Base-by-base conservation (phyloP, 108 stramenopile species). In the Thalassiosira profunda region DNA sequence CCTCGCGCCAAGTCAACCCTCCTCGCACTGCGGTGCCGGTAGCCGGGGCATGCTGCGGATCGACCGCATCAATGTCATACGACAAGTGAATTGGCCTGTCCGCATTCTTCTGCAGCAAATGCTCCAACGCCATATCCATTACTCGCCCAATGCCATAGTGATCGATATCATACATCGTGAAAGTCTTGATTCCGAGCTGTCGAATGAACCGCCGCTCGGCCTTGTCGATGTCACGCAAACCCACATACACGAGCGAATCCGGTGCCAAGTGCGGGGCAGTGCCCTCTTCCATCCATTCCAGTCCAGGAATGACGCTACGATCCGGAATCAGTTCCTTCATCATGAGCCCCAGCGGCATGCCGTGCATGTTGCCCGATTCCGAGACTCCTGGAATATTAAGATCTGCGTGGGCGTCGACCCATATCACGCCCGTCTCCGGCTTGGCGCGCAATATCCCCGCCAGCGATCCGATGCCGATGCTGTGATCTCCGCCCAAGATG, bases 391-490 rank as follows among this genome's bases (percentile, higher is more conserved):
- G 99, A 0, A 96, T 98, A 80, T 99, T 99, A 53, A 99, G 79
- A 88, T 99, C 99, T 26, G 98, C 99, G 83, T 99, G 99, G 1
- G 99, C 99, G 81, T 99, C 99, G 8, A 99, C 95, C 99, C 99
- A 99, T 53, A 99, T 84, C 28, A 99, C 84, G 12, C 96, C 91
- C n/a, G 96, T 90, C 33, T 98, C 69, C 1, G 98, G 98, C 57
- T 83, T 67, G 1, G 80, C 86, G 46, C 80, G 67, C 21, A 99
- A 84, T 15, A 98, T 75, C 34, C 96, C 98, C 2, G 97, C 85
- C 48, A 99, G 62, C 15, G 90, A 88, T 28, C 99, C 99, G 23
- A 97, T 63, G n/a, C 93, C 94, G 53, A 99, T 89, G 42, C 88
- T 92, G 72, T 99, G 99, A 74, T 99, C 99, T n/a, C 99, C 99